Evolutionary conservation across 495 filamentous ascomycete genomes (phyloP).

Genomic region (Acidiella bohemica): DNA sequence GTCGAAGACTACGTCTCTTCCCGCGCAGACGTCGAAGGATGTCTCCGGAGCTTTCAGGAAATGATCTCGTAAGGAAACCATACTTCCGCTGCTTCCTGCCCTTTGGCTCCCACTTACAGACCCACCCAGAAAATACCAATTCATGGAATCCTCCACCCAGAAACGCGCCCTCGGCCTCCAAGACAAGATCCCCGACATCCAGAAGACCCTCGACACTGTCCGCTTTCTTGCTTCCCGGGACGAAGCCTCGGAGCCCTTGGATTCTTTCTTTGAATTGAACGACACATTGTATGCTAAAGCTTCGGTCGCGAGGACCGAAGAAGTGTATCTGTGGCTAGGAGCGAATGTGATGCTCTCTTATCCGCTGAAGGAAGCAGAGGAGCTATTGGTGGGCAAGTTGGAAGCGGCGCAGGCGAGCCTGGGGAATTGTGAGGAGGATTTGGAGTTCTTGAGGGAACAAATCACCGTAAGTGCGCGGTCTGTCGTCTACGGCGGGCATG

Average conservation of each 20-base stretch:
- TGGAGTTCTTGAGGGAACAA: conserved; percentile 92
- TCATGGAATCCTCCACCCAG: conserved; percentile 93
- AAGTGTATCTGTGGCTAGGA: conserved; percentile 94
- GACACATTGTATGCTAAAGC: conserved; percentile 91
- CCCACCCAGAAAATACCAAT: conserved; percentile 75
- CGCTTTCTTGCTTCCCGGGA: conserved; percentile 60
- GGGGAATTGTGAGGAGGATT: conserved; percentile 81
- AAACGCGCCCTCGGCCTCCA: conserved; percentile 66
- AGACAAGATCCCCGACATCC: conserved; percentile 95
- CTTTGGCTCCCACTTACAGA: not conserved
- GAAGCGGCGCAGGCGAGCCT: conserved; percentile 64
- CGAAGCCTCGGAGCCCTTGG: conserved; percentile 49
- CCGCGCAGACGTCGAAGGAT: conserved; percentile 75
- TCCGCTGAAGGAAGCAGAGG: conserved; percentile 72
- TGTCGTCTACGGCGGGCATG: not conserved
- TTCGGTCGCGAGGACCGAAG: conserved; percentile 63
- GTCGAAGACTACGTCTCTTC: conserved; percentile 88
- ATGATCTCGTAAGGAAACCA: conserved; percentile 70
- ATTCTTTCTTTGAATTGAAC: conserved; percentile 91
- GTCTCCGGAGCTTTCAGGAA: conserved; percentile 87
- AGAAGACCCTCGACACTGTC: conserved; percentile 93
- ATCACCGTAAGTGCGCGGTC: conserved; percentile 73
- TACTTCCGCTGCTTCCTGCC: not conserved
- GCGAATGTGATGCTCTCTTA: conserved; percentile 98
- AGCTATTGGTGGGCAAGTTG: conserved; percentile 65